phyloP scores from a whole-genome alignment of 805 yeast genomes.

The Wickerhamiella azymoides region DNA sequence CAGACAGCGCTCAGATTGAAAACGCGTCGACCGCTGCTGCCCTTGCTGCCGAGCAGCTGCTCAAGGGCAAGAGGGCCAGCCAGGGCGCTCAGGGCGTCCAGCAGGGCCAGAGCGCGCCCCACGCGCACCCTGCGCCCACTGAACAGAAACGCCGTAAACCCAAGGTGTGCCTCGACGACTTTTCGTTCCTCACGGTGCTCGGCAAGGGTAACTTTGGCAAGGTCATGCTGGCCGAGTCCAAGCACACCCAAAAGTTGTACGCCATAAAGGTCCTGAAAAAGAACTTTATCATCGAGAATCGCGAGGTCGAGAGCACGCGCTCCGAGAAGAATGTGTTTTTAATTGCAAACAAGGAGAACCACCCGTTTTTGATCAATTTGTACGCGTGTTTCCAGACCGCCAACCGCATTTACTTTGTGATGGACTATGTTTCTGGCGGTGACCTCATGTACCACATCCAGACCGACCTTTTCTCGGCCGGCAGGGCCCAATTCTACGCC shows the following conservation, averaged over 20 bases:
- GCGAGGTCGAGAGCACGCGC: constrained; percentile 87
- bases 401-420: constrained; percentile 90
- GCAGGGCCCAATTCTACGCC: constrained; percentile 93
- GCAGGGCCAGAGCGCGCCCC: no score
- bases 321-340: constrained; percentile 88
- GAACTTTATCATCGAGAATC: constrained; percentile 87
- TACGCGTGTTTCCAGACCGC: constrained; percentile 97
- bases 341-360: constrained; percentile 70
- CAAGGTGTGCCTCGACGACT: constrained; percentile 78
- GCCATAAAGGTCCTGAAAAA: constrained; percentile 95
- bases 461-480: constrained; percentile 72
- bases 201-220: constrained; percentile 99
- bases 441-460: constrained; percentile 99
- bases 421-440: constrained; percentile 97
- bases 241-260: constrained; percentile 65
- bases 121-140: background rate
- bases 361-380: constrained; percentile 83
- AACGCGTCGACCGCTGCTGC: constrained; percentile 1
- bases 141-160: constrained; percentile 7
- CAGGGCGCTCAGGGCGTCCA: no score
- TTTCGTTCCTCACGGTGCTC: constrained; percentile 81
- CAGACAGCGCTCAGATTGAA: background rate
- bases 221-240: constrained; percentile 91
- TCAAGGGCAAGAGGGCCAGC: background rate
- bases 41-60: constrained; percentile 6